Base-by-base conservation (phyloP, 345 rosid species). In the Geranium rotundifolium region DNA sequence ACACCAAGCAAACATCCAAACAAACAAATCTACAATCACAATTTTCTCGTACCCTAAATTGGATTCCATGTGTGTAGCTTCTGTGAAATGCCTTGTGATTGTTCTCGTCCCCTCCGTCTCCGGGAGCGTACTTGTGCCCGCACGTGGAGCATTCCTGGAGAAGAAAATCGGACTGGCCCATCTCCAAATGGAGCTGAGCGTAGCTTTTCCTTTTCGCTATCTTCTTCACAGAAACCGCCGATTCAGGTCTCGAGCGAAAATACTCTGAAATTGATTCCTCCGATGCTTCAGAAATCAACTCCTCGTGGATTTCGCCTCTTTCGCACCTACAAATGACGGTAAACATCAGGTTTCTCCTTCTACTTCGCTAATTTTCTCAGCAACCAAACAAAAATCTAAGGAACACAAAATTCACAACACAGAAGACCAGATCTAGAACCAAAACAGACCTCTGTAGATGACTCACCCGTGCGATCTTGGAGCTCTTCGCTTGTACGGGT, bases 111-210 rank as follows among this genome's bases (percentile, higher is more conserved):
- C 17, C 62, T 65, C 76, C 81, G 30, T 88, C 86, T 10, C 96
- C 97, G 1, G 95, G 87, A 65, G 95, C 76, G 58, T 81, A 93
- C 69, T 77, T 77, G 60, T 66, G 31, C 31, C 90, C 90, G 57
- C 97, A 88, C 0, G 65, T 62, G 7, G 70, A 56, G 65, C 99
- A 93, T 2, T 73, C 63, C 3, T 72, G 85, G 59, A 93, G 80
- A 69, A 84, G 82, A 72, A 93, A 90, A 82, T 93, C 96, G 55
- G 96, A 81, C 68, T 93, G 97, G 19, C 95, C 97, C 19, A 90
- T 67, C 30, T 93, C 96, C 67, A 90, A 69, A 81, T 90, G 84
- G 27, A 87, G 64, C 75, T 88, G 97, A 3, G 88, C 86, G 67
- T 88, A 88, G 65, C 75, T 86, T 57, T 97, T 86, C 71, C 82